Percentiles rank a stretch among this genome's conserved stretches.
phyloP scores from a whole-genome alignment of 2,329 filamentous ascomycete genomes.

The Cadophora malorum region DNA sequence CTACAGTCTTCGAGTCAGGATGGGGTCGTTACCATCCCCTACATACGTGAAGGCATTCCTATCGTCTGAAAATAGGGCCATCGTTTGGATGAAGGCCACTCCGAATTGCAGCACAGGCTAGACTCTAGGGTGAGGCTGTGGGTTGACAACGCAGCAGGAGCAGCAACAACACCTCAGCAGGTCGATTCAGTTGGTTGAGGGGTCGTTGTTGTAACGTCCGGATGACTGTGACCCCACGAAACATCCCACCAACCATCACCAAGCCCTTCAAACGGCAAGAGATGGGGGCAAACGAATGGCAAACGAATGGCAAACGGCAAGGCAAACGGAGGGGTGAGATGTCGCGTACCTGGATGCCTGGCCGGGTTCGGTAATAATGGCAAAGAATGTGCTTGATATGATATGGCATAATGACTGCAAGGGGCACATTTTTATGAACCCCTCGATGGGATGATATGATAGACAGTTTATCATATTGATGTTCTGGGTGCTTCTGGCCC shows the following conservation, averaged over 20 bases:
- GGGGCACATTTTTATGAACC: neutral
- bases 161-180: conserved; percentile 12
- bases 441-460: neutral
- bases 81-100: conserved; percentile 17
- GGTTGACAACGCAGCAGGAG: conserved; percentile 17
- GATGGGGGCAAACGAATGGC: conserved; percentile 3
- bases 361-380: neutral
- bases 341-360: conserved; percentile 11
- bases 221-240: conserved; percentile 1
- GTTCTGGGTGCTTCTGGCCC: neutral
- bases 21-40: neutral
- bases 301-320: neutral
- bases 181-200: conserved; percentile 2
- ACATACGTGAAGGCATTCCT: conserved; percentile 18
- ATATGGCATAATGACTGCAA: conserved; percentile 17
- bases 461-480: neutral
- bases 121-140: conserved; percentile 25
- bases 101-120: conserved; percentile 7
- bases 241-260: conserved; percentile 15
- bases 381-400: conserved; percentile 3
- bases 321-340: conserved; percentile 11
- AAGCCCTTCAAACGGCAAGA: conserved; percentile 9
- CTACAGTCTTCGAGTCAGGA: conserved; percentile 7
- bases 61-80: conserved; percentile 24
- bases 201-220: conserved; percentile 6